Evolutionary conservation across 1,284 basidiomycete species (phyloP), one percentile per base, ranked within the genome.

Genomic region (Pseudozyma sp.): DNA sequence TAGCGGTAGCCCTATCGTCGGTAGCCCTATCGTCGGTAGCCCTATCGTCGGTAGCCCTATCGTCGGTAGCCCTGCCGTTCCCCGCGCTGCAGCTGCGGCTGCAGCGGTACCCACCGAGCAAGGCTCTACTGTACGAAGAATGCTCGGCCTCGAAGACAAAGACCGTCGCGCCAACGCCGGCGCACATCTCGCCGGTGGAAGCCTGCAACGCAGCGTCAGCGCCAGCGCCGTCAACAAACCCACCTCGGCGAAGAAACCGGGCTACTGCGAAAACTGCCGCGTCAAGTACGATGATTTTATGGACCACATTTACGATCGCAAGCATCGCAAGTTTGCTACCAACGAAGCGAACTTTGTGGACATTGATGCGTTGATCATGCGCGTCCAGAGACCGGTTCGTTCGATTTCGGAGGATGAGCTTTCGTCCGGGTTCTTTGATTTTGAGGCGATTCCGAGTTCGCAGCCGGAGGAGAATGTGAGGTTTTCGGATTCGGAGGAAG

Each of bases 191-290:
- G 25, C 21, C 21, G 52, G 56, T 34, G 52, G 45, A 16, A 51
- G 62, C 11, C 53, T 70, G 9, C 68, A 65, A 48, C 68, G 68
- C 36, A 70, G 68, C 57, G 74, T 69, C 52, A 82, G 79, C 59
- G 61, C 78, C 34, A 65, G 70, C 19, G 64, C 68, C 1, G 47
- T 71, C 51, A 59, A 14, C n/a, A 57, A 54, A 19, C 66, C 70
- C 1, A 62, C 94, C 86, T 74, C 66, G n/a, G 92, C 89, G 56
- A 92, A 89, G 81, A 97, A 94, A 85, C 93, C 95, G 8, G 97
- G 97, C 11, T 99, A 98, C 86, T 99, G 97, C 86, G 97, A 99
- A 85, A 97, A 95, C 85, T 99, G 97, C 86, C 89, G 96, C 21
- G 83, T 89, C 59, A 93, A 94, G 85, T 99, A 95, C 83, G 91